Conservation (phyloP, 345 rosid species). For the Rubroshorea leprosula region DNA sequence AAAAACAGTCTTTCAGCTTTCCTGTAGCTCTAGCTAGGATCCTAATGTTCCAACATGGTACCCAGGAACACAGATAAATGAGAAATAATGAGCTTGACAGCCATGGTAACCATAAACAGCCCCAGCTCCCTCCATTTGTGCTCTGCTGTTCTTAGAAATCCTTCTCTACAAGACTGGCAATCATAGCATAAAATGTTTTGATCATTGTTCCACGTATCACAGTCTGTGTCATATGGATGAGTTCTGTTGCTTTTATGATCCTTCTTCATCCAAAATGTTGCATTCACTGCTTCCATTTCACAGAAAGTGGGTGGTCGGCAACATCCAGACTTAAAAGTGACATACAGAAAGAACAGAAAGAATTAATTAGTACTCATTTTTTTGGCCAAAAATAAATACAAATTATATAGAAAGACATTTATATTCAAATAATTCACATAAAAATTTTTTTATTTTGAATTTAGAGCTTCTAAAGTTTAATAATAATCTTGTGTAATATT, state of each 20-base stretch:
- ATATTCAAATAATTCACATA: no score
- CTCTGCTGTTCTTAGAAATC: conserved; percentile 39
- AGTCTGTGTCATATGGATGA: conserved; percentile 24
- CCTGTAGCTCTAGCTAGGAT: no score
- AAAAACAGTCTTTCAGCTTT: no score
- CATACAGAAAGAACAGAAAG: not conserved
- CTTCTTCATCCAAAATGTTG: conserved; percentile 50
- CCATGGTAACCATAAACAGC: conserved; percentile 45
- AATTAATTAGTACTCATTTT: no score
- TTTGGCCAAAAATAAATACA: no score
- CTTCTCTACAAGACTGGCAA: conserved; percentile 55
- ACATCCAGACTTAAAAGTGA: conserved; percentile 50
- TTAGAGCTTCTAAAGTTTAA: no score
- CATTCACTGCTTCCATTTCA: conserved; percentile 52
- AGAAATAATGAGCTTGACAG: conserved; percentile 44
- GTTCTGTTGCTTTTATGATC: conserved; percentile 3
- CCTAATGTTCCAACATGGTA: conserved; percentile 37
- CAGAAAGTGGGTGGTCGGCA: conserved; percentile 65
- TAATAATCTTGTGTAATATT: no score
- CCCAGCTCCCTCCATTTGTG: conserved; percentile 76
- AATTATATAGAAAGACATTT: no score
- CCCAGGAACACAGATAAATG: conserved; percentile 52
- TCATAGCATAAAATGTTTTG: conserved; percentile 42
- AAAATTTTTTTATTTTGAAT: no score
- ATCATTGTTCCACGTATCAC: conserved; percentile 53